A percentile compares a stretch with the other conserved stretches of the same genome.
These are phyloP conservation scores for Chalara sp. DNA, from an alignment of 2,329 filamentous ascomycete genomes.

Conservation along the genomic window DNA sequence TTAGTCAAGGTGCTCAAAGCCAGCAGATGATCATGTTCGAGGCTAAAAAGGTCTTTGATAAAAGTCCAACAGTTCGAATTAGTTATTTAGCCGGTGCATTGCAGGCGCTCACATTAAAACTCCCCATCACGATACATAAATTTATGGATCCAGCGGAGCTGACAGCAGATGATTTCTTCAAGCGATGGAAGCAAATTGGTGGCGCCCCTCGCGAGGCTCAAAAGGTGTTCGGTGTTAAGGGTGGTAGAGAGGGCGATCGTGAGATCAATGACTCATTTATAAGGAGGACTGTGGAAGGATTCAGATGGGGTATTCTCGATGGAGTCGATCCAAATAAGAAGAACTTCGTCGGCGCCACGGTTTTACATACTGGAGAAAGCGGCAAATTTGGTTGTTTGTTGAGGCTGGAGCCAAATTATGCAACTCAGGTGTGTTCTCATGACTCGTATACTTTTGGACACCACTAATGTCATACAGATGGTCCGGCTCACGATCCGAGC, in stretches of 20 bases:
- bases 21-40: slow-evolving; percentile 96
- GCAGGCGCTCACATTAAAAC: slow-evolving; percentile 84
- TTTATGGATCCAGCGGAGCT: slow-evolving; percentile 94
- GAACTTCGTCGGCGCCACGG: slow-evolving; percentile 90
- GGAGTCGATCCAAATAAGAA: slow-evolving; percentile 86
- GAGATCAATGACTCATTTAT: slow-evolving; percentile 68
- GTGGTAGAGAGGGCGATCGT: slow-evolving; percentile 45
- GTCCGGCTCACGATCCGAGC: slow-evolving; percentile 89
- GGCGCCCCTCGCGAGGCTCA: slow-evolving; percentile 82
- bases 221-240: slow-evolving; percentile 66
- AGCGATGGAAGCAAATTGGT: slow-evolving; percentile 97
- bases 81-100: slow-evolving; percentile 91
- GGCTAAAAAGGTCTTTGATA: slow-evolving; percentile 70
- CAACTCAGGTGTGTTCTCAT: slow-evolving; percentile 65
- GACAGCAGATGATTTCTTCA: slow-evolving; percentile 91
- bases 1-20: slow-evolving; percentile 68
- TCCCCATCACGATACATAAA: slow-evolving; percentile 85
- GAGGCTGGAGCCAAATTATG: slow-evolving; percentile 89
- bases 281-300: slow-evolving; percentile 68
- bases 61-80: slow-evolving; percentile 85
- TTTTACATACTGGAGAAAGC: slow-evolving; percentile 70
- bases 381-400: slow-evolving; percentile 94
- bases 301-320: slow-evolving; percentile 81
- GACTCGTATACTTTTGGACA: background rate
- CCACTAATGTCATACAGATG: slow-evolving; percentile 56